Conservation (phyloP, 495 filamentous ascomycete species). For the Sphaerosporella brunnea region DNA sequence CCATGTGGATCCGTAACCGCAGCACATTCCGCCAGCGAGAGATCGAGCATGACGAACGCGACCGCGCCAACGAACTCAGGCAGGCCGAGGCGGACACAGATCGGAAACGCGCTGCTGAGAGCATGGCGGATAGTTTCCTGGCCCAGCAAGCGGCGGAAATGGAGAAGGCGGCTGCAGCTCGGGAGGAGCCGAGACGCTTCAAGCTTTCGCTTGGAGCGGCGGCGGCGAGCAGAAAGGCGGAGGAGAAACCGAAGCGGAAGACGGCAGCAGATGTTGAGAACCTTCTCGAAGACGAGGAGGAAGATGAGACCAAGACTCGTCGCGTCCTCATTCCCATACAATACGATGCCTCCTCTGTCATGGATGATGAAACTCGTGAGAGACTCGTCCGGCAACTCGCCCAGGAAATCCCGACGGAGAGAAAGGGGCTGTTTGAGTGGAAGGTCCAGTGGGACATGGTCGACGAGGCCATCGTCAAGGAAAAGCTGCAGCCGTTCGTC, state of each 20-base stretch:
- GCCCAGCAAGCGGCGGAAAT: constrained; percentile 76
- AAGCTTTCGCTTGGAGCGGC: constrained; percentile 73
- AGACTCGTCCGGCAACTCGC: constrained; percentile 65
- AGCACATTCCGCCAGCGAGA: constrained; percentile 55
- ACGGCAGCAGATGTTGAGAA: constrained; percentile 88
- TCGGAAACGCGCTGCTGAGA: constrained; percentile 53
- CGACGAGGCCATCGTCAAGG: constrained; percentile 61
- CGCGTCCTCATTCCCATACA: constrained; percentile 81
- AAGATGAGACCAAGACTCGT: constrained; percentile 49
- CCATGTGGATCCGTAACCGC: constrained; percentile 69
- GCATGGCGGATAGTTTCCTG: constrained; percentile 85
- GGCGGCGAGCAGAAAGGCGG: constrained; percentile 60
- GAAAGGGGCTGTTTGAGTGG: constrained; percentile 79
- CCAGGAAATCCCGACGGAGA: constrained; percentile 73
- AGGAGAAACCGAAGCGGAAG: constrained; percentile 46
- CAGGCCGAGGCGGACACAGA: constrained; percentile 53
- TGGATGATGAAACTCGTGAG: constrained; percentile 57
- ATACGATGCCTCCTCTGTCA: constrained; percentile 56
- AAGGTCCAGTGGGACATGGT: constrained; percentile 87
- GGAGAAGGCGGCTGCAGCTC: constrained; percentile 35
- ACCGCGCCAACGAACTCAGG: constrained; percentile 58
- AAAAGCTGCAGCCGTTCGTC: constrained; percentile 85
- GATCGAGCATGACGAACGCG: constrained; percentile 55
- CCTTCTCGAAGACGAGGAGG: constrained; percentile 83
- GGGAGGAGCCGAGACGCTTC: constrained; percentile 62